Evolutionary conservation across 2,329 filamentous ascomycete species (phyloP).

Genomic region (Fusarium praegraminearum): DNA sequence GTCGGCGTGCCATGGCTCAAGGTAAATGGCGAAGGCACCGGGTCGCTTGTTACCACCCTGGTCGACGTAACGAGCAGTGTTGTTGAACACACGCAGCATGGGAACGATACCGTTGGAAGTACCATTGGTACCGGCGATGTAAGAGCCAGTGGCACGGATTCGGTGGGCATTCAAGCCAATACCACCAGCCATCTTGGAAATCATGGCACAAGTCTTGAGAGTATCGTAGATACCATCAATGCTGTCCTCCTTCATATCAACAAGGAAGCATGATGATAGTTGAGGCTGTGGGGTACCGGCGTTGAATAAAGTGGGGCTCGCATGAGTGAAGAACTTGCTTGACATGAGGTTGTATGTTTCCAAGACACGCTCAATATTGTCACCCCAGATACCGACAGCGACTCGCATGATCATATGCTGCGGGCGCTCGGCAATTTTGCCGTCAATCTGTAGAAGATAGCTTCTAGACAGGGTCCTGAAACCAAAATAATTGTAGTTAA

Average conservation of each 20-base stretch:
- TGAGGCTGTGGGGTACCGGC: constrained; percentile 95
- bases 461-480: constrained; percentile 99
- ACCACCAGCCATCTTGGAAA: constrained; percentile 98
- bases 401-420: constrained; percentile 99
- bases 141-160: constrained; percentile 96
- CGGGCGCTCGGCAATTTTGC: constrained; percentile 95
- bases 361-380: constrained; percentile 92
- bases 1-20: constrained; percentile 99
- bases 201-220: constrained; percentile 99
- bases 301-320: constrained; percentile 97
- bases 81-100: constrained; percentile 99
- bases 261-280: constrained; percentile 97
- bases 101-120: constrained; percentile 97
- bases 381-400: constrained; percentile 94
- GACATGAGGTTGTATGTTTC: constrained; percentile 99
- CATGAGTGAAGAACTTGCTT: constrained; percentile 97
- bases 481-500: constrained; percentile 99
- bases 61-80: constrained; percentile 98
- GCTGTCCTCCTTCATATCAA: constrained; percentile 99
- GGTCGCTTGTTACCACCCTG: constrained; percentile 99
- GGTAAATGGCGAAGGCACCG: constrained; percentile 97
- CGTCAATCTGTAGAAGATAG: constrained; percentile 94
- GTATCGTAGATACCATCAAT: constrained; percentile 99
- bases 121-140: constrained; percentile 97
- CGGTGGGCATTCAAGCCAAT: constrained; percentile 97